Evolutionary conservation across 768 basidiomycete genomes (phyloP), one percentile per base, ranked within the genome.

Genomic region (Mycena belliarum): DNA sequence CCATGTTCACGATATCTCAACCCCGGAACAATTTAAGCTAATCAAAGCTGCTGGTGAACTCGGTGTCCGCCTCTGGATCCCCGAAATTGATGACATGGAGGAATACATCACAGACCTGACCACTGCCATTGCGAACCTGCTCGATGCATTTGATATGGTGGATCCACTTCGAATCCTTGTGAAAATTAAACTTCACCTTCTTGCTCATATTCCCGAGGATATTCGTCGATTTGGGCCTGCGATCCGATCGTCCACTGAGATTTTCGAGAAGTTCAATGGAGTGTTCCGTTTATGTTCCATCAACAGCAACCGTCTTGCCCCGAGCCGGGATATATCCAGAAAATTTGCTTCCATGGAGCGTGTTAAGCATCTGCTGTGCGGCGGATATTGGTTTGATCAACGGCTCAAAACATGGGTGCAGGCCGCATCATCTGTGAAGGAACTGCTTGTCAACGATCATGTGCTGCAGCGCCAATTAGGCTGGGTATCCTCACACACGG

Each of bases 181-280:
- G 0, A 74, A 75, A 48, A 32, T 65, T 37, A 76, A 76, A 48
- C 63, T 75, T 2, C 75, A 76, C 44, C 35, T 74, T 1, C 68
- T 78, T 5, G 20, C 60, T 8, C 73, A 75, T 52, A 40, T 72
- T 2, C 8, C 48, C 0, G 49, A 70, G 1, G 69, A 77, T 56
- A 66, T 74, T 15, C 58, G 58, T 3, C 52, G 66, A 0, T 72
- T 70, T 63, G 75, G 77, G 11, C 77, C 75, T 0, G 59, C 67
- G 0, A 63, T 76, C 20, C 48, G 66, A 0, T 70, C 61, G 35
- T 67, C 75, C 1, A 79, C 76, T 0, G 77, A 80, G 57, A 49
- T 65, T 0, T 79, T 69, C 52, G 77, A 80, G 52, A 68, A 64
- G 21, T 79, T 60, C 57, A 79, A 80, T 57, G 70, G 67, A 6